A percentile compares a stretch with the other conserved stretches of the same genome.
Evolutionary conservation across 768 basidiomycete species (phyloP).

Genomic region (Tylopilus rubrobrunneus): DNA sequence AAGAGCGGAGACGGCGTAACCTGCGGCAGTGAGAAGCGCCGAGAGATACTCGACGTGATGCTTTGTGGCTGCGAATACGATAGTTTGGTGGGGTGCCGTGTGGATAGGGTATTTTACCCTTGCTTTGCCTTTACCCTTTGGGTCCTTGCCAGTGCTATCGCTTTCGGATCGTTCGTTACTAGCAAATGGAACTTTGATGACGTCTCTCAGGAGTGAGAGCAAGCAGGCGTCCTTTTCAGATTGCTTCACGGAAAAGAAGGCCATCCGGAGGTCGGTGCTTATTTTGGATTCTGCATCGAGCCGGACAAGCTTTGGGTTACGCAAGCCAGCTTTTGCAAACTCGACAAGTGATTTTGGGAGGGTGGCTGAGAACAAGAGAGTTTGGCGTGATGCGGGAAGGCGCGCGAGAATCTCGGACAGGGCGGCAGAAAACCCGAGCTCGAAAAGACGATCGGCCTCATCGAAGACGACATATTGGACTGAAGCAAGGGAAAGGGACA

Average conservation of each 20-base stretch:
- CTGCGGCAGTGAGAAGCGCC: constrained; percentile 69
- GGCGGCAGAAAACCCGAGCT: constrained; percentile 94
- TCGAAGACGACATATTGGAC: constrained; percentile 93
- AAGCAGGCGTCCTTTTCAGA: constrained; percentile 93
- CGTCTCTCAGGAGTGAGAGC: constrained; percentile 77
- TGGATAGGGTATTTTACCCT: constrained; percentile 41
- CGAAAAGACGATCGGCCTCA: constrained; percentile 97
- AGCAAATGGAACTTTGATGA: constrained; percentile 75
- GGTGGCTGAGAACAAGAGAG: constrained; percentile 93
- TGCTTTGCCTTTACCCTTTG: constrained; percentile 51
- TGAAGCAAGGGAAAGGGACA: constrained; percentile 87
- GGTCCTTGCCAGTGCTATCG: constrained; percentile 28
- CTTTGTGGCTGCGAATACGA: constrained; percentile 95
- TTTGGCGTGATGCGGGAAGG: constrained; percentile 83
- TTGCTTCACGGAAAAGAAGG: constrained; percentile 89
- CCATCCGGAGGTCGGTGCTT: constrained; percentile 88
- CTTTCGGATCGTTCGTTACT: constrained; percentile 22
- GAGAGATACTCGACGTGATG: constrained; percentile 97
- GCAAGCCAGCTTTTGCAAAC: constrained; percentile 96
- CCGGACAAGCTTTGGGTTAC: constrained; percentile 92
- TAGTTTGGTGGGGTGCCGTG: constrained; percentile 84
- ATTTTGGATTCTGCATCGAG: constrained; percentile 96
- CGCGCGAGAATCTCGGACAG: constrained; percentile 89
- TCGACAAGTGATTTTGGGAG: constrained; percentile 94
- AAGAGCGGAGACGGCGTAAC: constrained; percentile 89